Base-by-base conservation (phyloP, 164 flowering plant species). In the Aristolochia californica region DNA sequence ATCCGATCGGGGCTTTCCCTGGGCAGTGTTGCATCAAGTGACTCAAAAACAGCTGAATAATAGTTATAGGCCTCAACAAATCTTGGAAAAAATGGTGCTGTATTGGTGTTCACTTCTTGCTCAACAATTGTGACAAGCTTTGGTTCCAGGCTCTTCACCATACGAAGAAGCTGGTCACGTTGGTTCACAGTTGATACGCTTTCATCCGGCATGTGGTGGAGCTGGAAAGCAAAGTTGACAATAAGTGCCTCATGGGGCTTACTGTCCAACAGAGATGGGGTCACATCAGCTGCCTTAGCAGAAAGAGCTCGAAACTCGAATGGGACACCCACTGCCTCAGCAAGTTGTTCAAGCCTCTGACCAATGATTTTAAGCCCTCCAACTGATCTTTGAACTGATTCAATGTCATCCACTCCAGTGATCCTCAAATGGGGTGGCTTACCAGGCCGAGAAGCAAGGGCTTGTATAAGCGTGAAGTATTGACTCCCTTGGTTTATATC, bases 181-280 rank as follows among this genome's bases (percentile, higher is more conserved):
- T 83, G 66, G 60, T 93, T 93, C 51, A 87, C 78, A 0, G 90
- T 87, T 17, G 99, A 87, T 44, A 93, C 99, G 40, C 99, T 89
- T 74, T 93, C 99, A 51, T 93, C 99, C 0, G 99, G 99, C 96
- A 93, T 84, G 80, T 93, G 99, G 68, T 93, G 99, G 15, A 89
- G 97, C 73, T 82, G 99, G 70, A 89, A 93, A 0, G 99, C 94
- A 73, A 89, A 93, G 75, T 93, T 93, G 23, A 93, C 96, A 0
- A 93, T 17, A 11, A 93, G 68, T 25, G 88, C 90, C 57, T 93
- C 99, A 21, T 76, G 78, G 0, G 88, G 73, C 26, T 53, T 66
- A 71, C 76, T 72, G 38, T 68, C 60, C 22, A 91, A 77, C 84
- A 81, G 83, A 0, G 72, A 56, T 44, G 98, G 96, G 25, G 74